Base-by-base conservation (phyloP, 2,329 filamentous ascomycete species). In the Dactylella cylindrospora region DNA sequence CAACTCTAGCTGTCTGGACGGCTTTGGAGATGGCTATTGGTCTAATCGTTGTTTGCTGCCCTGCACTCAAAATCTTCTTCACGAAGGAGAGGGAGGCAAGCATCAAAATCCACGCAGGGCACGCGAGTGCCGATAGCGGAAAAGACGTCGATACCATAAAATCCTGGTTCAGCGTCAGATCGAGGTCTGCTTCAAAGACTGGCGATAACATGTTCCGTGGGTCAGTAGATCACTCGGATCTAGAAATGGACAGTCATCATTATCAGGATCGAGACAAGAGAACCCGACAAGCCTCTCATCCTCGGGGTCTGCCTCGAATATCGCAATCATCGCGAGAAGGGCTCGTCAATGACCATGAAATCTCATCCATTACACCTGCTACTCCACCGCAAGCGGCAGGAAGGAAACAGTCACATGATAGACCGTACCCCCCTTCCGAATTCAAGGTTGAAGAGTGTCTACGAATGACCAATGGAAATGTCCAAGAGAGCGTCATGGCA, bases 381-480 rank as follows among this genome's bases (percentile, higher is more conserved):
- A 33, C 36, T 12, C 36, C 57, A 31, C 29, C 57, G 2, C 36
- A 19, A 8, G 35, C 20, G 8, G 23, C 49, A 12, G 33, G 29
- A 1, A 43, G 57, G 13, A 54, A 47, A 20, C 49, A 20, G 1
- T 62, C 57, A 7, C 44, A 47, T 9, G 57, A 62, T 40, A 32
- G 28, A 8, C 32, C 38, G 13, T 62, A 62, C 29, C 57, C 57
- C 12, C 57, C 50, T n/a, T 62, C 57, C 12, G 57, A 54, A 15
- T 62, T 62, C 49, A 53, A 53, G n/a, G 57, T 62, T 19, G 57
- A 62, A 43, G 57, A 62, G 40, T 54, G 57, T 20, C 33, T 62
- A 19, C 33, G 49, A 25, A 49, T 50, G 17, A 62, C 53, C 22
- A 62, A 62, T 40, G 57, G 57, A 8, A 62, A 62, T 20, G 57